Base-by-base conservation (phyloP, 148 eudicot species). In the Chenopodium album region DNA sequence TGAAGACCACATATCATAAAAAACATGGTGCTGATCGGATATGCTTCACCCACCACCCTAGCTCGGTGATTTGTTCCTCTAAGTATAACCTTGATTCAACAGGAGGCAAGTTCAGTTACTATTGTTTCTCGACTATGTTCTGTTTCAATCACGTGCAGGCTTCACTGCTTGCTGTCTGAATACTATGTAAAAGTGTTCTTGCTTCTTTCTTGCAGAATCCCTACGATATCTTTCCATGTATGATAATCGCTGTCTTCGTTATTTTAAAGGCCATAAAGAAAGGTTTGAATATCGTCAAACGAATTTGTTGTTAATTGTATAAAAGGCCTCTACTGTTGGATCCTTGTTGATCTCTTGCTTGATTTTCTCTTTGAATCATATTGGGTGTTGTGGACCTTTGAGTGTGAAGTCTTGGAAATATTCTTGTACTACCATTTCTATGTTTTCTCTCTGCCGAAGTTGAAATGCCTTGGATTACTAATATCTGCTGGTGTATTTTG, bases 21-120 rank as follows among this genome's bases (percentile, higher is more conserved):
- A 96, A 88, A 80, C 98, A 96, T 80, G 99, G 99, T 83, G 97
- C 98, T 83, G 98, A 96, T 85, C 87, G 93, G 64, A 87, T 96
- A 89, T 94, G 99, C 88, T 96, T 96, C 86, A 92, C 99, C 78
- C 99, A 96, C 87, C 97, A 96, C 84, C 93, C 92, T 73, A 94
- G 89, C 83, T 89, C 98, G 41, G 90, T 94, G 78, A 83, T 96
- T 82, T 94, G 98, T 86, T 94, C 98, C 47, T 96, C 99, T 73
- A 94, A 83, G 83, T 82, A 89, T 88, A 88, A 90, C 86, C 88
- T 92, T 80, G 92, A 92, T 84, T 78, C 96, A 34, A 86, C 85
- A 62, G 97, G 94, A 90, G 98, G 97, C 91, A 59, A 88, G 72
- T 79, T 63, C 73, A 66, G 68, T n/a, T 68, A 60, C 6, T 66